Evolutionary conservation across 495 filamentous ascomycete species (phyloP).

Genomic region (Podospora pseudoanserina): DNA sequence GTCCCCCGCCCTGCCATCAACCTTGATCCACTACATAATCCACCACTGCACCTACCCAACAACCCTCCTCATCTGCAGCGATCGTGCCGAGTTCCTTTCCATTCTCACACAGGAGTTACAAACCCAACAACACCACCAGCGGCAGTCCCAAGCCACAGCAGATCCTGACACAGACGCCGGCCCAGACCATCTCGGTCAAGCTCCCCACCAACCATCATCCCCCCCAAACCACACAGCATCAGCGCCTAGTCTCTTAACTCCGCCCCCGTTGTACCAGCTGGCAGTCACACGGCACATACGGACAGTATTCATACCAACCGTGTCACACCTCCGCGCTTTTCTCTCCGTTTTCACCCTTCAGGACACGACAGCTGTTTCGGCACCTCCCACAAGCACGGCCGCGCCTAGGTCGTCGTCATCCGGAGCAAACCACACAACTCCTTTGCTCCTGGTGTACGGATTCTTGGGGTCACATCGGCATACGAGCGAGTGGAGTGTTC

Average conservation of each 20-base stretch:
- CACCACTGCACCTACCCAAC: slow-evolving; percentile 50
- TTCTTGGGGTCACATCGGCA: slow-evolving; percentile 63
- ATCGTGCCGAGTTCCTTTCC: slow-evolving; percentile 59
- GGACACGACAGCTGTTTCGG: slow-evolving; percentile 27
- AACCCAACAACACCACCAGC: not conserved
- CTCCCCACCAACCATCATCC: not conserved
- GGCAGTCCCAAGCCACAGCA: not conserved
- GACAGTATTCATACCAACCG: slow-evolving; percentile 66
- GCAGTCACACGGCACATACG: slow-evolving; percentile 62
- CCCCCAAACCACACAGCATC: slow-evolving; percentile 4
- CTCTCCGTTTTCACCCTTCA: slow-evolving; percentile 52
- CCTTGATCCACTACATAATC: slow-evolving; percentile 64
- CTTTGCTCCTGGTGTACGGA: slow-evolving; percentile 60
- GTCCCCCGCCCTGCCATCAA: slow-evolving; percentile 49
- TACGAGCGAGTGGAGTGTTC: slow-evolving; percentile 78
- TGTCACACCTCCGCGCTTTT: slow-evolving; percentile 74
- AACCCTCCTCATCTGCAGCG: slow-evolving; percentile 67
- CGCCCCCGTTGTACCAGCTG: slow-evolving; percentile 64
- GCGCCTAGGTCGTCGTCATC: not conserved
- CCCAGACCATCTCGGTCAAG: not conserved
- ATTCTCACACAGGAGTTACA: slow-evolving; percentile 37
- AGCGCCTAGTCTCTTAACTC: slow-evolving; percentile 41
- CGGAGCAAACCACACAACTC: slow-evolving; percentile 1
- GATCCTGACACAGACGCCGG: slow-evolving; percentile 1
- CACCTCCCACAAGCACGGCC: slow-evolving; percentile 26